Evolutionary conservation across 2,329 filamentous ascomycete species (phyloP), one percentile per base, ranked within the genome.

Genomic region (Ceratocystis albifundus): DNA sequence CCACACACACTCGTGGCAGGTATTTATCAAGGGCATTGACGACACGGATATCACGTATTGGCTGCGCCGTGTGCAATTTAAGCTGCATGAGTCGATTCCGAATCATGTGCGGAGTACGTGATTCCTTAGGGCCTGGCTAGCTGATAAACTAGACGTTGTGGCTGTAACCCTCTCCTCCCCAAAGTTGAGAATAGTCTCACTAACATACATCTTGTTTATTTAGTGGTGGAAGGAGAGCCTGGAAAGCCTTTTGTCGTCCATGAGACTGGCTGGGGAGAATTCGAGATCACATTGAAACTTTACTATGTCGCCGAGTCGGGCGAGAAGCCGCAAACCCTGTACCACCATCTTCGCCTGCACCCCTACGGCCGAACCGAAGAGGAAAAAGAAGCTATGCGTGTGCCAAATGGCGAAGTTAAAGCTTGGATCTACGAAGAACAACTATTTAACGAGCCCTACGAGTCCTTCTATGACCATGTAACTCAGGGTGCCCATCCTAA

Each of bases 181-280:
- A 3, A 12, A 6, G 0, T 22, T 7, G 25, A n/a, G 20, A 28
- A 41, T 6, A 55, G 5, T 17, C 36, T 2, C 17, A 45, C 41
- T 61, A 36, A 61, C 50, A 22, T 2, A 22, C 30, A 5, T 61
- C 25, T 7, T 48, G 1, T 63, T 25, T 32, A 15, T 15, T 12
- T 61, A 83, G 80, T 88, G 74, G 80, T 94, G 72, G 92, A 96
- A 72, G 84, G 84, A 68, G 84, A 89, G 63, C 76, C 78, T 0
- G 79, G 80, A n/a, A 81, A 83, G 69, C 73, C 91, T 10, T 99
- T 96, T 72, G 80, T 90, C 72, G 88, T 97, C 69, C 84, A 85
- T 69, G 94, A 97, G 76, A 97, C 94, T 0, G 94, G 94, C 62
- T 99, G 95, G 89, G 94, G 94, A 72, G 94, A 96, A 77, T 99